Evolutionary conservation across 1,284 basidiomycete species (phyloP).

Genomic region (Apiotrichum laibachii): DNA sequence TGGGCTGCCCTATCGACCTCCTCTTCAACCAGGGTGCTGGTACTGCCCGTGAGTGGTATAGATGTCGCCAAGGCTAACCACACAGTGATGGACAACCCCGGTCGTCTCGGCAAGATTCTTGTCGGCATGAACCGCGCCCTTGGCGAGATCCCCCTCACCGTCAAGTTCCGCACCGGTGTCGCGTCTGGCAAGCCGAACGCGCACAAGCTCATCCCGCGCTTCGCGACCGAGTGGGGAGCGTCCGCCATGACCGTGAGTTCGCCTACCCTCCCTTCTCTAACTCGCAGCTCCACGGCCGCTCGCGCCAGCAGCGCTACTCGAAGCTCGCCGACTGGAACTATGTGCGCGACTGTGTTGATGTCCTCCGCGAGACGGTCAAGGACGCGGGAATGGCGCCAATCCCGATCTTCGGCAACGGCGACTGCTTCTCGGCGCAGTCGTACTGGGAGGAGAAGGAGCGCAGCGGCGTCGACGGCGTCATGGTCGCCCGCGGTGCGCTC

Average conservation of each 20-base stretch:
- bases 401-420: conserved; percentile 94
- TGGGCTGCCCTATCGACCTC: conserved; percentile 92
- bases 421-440: conserved; percentile 76
- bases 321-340: conserved; percentile 84
- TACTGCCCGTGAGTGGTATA: conserved; percentile 61
- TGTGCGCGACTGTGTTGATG: conserved; percentile 78
- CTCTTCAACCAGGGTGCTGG: conserved; percentile 90
- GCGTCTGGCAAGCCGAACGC: conserved; percentile 80
- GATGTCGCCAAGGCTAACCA: conserved; percentile 10
- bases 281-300: conserved; percentile 81
- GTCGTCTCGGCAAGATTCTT: conserved; percentile 79
- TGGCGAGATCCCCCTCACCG: conserved; percentile 90
- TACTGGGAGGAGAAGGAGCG: conserved; percentile 66
- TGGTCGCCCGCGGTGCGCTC: conserved; percentile 90
- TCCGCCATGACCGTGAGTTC: conserved; percentile 70
- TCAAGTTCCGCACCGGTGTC: conserved; percentile 90
- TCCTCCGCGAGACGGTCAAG: conserved; percentile 71
- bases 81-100: conserved; percentile 75
- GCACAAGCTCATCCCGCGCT: conserved; percentile 85
- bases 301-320: conserved; percentile 84
- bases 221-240: conserved; percentile 74
- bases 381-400: conserved; percentile 75
- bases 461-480: conserved; percentile 85
- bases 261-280: background rate
- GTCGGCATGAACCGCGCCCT: conserved; percentile 88